These are phyloP conservation scores for Saccharomyces kudriavzevii DNA, from an alignment of 805 yeast species.

Conservation along the genomic window DNA sequence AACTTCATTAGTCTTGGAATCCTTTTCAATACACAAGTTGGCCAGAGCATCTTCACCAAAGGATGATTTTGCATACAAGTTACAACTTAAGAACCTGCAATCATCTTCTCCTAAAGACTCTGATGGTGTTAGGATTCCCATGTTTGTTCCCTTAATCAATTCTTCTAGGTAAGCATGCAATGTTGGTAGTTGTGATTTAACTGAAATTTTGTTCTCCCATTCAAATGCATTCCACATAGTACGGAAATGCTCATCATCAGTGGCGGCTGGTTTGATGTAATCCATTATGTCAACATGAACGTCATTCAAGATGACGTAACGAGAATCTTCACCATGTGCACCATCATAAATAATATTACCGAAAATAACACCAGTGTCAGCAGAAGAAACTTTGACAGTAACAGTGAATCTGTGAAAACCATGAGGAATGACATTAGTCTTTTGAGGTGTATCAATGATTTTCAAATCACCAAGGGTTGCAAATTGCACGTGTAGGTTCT, in stretches of 20 bases:
- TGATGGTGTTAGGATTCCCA: constrained; percentile 88
- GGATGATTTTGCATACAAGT: constrained; percentile 81
- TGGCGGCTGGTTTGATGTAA: constrained; percentile 89
- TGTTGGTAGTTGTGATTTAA: constrained; percentile 57
- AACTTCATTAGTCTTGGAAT: constrained; percentile 55
- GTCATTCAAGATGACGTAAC: constrained; percentile 86
- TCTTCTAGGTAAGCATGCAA: constrained; percentile 72
- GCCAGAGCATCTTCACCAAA: constrained; percentile 98
- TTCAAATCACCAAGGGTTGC: constrained; percentile 94
- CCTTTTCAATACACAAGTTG: constrained; percentile 84
- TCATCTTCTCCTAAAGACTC: constrained; percentile 87
- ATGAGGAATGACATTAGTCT: constrained; percentile 92
- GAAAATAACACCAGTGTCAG: constrained; percentile 95
- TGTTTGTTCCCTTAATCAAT: constrained; percentile 69
- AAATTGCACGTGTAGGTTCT: constrained; percentile 87
- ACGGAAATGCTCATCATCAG: constrained; percentile 85
- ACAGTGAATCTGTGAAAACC: constrained; percentile 87
- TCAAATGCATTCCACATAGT: constrained; percentile 99
- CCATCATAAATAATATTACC: constrained; percentile 97
- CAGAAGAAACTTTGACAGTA: constrained; percentile 89
- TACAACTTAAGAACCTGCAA: constrained; percentile 74
- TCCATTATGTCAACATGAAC: constrained; percentile 96
- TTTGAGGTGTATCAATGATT: constrained; percentile 83
- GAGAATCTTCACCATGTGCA: constrained; percentile 80
- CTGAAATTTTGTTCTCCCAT: constrained; percentile 97